Evolutionary conservation across 352 stramenopile genomes (phyloP), one percentile per base, ranked within the genome.

Genomic region (Phytopythium ostracodes): DNA sequence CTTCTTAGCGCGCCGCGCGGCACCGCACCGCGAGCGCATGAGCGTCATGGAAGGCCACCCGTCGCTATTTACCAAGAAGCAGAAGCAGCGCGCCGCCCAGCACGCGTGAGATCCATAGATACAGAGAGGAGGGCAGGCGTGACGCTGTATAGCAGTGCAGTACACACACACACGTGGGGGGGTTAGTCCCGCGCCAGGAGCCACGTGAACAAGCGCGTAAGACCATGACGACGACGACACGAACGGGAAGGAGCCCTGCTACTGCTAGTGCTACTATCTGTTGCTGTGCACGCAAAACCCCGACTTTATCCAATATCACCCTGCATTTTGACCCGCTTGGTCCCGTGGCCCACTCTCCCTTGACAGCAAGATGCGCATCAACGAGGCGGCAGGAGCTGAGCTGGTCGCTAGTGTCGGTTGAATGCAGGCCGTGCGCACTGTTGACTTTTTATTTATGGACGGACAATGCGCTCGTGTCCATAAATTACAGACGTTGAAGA

Each of bases 21-120:
- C 84, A 1, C 84, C 84, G n/a, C 72, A 74, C 7, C 74, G 81
- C 35, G 61, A 62, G 36, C 77, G 84, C 49, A 88, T 89, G 74
- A 86, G 78, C 60, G 68, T 90, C 50, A 60, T 94, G 25, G 75
- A 90, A 27, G 84, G 84, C 52, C 84, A 94, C 57, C 25, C 73
- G 29, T 73, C 82, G 40, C 70, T 81, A 52, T 94, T 94, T 54
- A 79, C 77, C 47, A 91, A 89, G 71, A 88, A 88, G 61, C 79
- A 92, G 67, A 88, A 88, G 61, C 59, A 71, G 44, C 71, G 70
- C 50, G 44, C 46, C 27, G 27, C 29, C 12, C 42, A 73, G 55
- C 68, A 38, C 27, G 66, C 38, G 22, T 67, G 56, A 56, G 33
- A 38, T 10, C 33, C 33, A 38, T 38, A 38, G 33, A 38, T 10